Percentiles rank a stretch among this genome's conserved stretches.
Conservation (phyloP, 2,329 filamentous ascomycete species). For the Venturiaceae sp. region DNA sequence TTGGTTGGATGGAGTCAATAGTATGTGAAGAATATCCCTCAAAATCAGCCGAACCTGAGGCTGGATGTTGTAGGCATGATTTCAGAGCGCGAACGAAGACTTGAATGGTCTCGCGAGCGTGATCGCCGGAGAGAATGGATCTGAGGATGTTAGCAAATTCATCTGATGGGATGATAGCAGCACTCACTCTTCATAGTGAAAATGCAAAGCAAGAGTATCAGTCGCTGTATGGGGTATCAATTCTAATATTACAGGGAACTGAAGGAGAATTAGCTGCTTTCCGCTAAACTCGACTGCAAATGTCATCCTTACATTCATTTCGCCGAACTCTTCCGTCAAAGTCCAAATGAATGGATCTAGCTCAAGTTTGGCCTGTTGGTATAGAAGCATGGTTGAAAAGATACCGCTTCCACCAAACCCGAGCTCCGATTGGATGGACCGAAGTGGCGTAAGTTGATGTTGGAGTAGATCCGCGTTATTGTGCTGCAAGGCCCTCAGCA, state of each 20-base stretch:
- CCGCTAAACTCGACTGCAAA: slow-evolving; percentile 4
- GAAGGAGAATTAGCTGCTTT: background rate
- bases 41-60: background rate
- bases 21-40: slow-evolving; percentile 4
- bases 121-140: background rate
- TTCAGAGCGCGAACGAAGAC: background rate
- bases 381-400: slow-evolving; percentile 72
- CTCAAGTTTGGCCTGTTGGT: slow-evolving; percentile 52
- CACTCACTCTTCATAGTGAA: slow-evolving; percentile 7
- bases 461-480: slow-evolving; percentile 52
- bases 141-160: background rate
- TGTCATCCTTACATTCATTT: slow-evolving; percentile 53
- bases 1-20: slow-evolving; percentile 33
- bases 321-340: slow-evolving; percentile 39
- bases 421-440: slow-evolving; percentile 54
- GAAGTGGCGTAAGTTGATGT: slow-evolving; percentile 66
- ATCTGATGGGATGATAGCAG: background rate
- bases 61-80: background rate
- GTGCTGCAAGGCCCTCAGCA: slow-evolving; percentile 51
- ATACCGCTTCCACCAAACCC: slow-evolving; percentile 41
- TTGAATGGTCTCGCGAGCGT: background rate
- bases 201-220: slow-evolving; percentile 3
- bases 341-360: slow-evolving; percentile 42
- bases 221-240: slow-evolving; percentile 5
- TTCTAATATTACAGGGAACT: slow-evolving; percentile 10